Conservation (phyloP, 2,329 filamentous ascomycete genomes). For the Microascus cirrosus region DNA sequence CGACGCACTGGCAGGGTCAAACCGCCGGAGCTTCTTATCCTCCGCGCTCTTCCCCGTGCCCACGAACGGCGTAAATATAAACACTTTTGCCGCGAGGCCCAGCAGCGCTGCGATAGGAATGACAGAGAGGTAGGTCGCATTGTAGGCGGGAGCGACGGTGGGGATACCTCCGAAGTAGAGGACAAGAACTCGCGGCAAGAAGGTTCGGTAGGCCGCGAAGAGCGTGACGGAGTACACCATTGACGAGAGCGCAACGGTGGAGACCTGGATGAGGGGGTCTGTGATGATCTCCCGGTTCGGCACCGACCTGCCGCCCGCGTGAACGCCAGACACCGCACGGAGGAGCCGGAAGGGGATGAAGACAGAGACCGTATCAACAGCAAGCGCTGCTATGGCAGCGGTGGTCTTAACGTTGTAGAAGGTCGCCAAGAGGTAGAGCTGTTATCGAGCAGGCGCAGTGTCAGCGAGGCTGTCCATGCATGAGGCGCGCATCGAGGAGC, state of each 20-base stretch:
- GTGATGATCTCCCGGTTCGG: constrained; percentile 54
- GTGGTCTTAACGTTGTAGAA: constrained; percentile 63
- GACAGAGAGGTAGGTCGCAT: constrained; percentile 47
- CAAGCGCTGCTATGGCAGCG: constrained; percentile 49
- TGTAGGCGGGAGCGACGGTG: constrained; percentile 57
- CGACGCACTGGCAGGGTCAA: constrained; percentile 54
- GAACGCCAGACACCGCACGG: constrained; percentile 53
- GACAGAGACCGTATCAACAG: constrained; percentile 57
- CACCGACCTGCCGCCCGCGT: constrained; percentile 41
- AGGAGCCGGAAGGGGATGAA: constrained; percentile 67
- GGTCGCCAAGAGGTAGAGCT: constrained; percentile 63
- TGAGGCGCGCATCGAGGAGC: neutral
- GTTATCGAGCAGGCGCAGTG: neutral
- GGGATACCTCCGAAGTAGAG: constrained; percentile 63
- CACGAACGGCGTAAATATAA: constrained; percentile 64
- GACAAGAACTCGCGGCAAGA: constrained; percentile 62
- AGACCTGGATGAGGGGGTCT: constrained; percentile 49
- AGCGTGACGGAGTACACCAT: constrained; percentile 66
- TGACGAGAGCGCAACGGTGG: constrained; percentile 57
- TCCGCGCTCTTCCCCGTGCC: constrained; percentile 35
- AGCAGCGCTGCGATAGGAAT: constrained; percentile 47
- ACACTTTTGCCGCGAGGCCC: constrained; percentile 60
- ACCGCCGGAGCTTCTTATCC: constrained; percentile 38
- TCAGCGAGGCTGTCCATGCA: neutral
- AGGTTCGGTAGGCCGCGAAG: constrained; percentile 56